A percentile compares a stretch with the other conserved stretches of the same genome.
Conservation (phyloP, 768 basidiomycete genomes). For the Lactifluus hygrophoroides region DNA sequence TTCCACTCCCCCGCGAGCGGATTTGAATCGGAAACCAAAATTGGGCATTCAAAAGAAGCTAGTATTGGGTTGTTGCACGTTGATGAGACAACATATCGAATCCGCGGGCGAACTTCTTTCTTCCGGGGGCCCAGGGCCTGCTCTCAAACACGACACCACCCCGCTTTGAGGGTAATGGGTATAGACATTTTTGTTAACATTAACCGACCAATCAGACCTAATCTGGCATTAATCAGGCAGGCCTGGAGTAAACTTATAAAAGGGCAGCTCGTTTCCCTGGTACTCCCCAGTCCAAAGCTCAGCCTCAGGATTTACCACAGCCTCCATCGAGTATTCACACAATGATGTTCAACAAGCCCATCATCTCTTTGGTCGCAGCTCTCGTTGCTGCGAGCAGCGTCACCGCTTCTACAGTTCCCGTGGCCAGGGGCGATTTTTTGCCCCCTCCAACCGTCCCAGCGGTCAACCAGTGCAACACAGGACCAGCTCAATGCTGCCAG, state of each 20-base stretch:
- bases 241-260: not conserved
- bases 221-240: not conserved
- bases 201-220: not conserved
- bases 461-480: not conserved
- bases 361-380: not conserved
- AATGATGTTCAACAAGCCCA: not conserved
- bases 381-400: not conserved
- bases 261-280: not conserved
- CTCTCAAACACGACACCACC: too few relatives aligned
- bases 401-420: not conserved
- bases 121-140: too few relatives aligned
- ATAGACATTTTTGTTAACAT: not conserved
- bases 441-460: not conserved
- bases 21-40: too few relatives aligned
- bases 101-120: too few relatives aligned
- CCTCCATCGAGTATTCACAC: not conserved
- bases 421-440: not conserved
- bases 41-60: too few relatives aligned
- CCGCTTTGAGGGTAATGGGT: not conserved
- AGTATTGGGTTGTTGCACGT: too few relatives aligned
- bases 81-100: too few relatives aligned
- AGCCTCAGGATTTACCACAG: not conserved
- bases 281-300: not conserved
- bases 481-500: not conserved
- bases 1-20: too few relatives aligned